These are phyloP conservation scores for Daedaleopsis sinensis DNA, from an alignment of 768 basidiomycete species.

Conservation along the genomic window DNA sequence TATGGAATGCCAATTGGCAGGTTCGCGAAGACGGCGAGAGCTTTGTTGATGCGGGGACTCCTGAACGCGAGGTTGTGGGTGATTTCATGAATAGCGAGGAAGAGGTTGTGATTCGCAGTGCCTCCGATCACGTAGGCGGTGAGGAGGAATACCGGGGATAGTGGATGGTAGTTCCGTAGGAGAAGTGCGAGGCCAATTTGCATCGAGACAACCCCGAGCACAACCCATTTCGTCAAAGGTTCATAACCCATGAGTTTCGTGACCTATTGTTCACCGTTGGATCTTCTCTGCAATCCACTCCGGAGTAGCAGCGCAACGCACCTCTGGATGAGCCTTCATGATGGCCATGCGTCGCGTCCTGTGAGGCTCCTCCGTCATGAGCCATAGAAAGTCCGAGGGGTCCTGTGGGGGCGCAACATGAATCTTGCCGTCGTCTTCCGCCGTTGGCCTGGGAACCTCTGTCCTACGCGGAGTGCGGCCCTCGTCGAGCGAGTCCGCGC, in stretches of 20 bases:
- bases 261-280: conserved; percentile 54
- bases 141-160: conserved; percentile 73
- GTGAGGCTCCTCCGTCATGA: conserved; percentile 98
- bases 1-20: conserved; percentile 95
- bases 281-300: neutral
- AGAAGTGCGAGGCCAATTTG: conserved; percentile 68
- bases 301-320: conserved; percentile 34
- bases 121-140: conserved; percentile 88
- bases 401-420: conserved; percentile 66
- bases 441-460: conserved; percentile 49
- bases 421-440: conserved; percentile 45
- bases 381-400: conserved; percentile 89
- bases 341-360: conserved; percentile 85
- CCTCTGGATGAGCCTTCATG: conserved; percentile 93
- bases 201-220: conserved; percentile 76
- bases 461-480: conserved; percentile 43
- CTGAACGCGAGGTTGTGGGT: conserved; percentile 96
- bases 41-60: conserved; percentile 79
- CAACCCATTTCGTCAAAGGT: conserved; percentile 88
- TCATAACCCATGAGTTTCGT: conserved; percentile 97
- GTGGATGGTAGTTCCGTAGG: conserved; percentile 68
- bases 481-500: conserved; percentile 75
- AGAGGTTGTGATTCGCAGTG: conserved; percentile 96
- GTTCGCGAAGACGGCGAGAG: conserved; percentile 89
- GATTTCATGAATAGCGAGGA: conserved; percentile 98